Base-by-base conservation (phyloP, 23 red algal species). In the Gracilaria domingensis region DNA sequence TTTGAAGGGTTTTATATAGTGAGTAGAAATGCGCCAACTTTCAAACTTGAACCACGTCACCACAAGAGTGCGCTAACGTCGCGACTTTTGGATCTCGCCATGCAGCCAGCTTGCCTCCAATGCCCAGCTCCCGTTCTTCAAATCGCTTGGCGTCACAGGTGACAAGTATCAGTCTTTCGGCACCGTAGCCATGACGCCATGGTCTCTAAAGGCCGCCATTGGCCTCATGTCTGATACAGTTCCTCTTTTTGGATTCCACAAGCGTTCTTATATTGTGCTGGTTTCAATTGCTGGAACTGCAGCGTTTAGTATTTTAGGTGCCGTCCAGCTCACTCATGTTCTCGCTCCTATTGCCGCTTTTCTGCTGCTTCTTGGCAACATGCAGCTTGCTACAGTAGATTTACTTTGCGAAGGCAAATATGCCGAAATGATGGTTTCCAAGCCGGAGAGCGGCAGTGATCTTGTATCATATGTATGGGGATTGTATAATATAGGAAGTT, bases 401-500 rank as follows among this genome's bases (percentile, higher is more conserved):
- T 64, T 94, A n/a, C 58, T 94, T 13, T 75, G 64, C 28, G 92
- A 94, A 74, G 92, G 92, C 40, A 94, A 86, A 24, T 94, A 94
- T 71, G 92, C 92, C 1, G 83, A 86, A 25, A 87, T 87, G 74
- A 94, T 94, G 92, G 82, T 86, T n/a, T 14, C 49, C 36, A 73
- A 72, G 30, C 92, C 92, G 16, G 92, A 94, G 33, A 94, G 73
- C n/a, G 92, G 92, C 0, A 87, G 82, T 45, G 83, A 88, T 61
- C 71, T 94, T 49, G 92, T 94, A 34, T 70, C 92, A 21, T 87
- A 56, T 82, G 92, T 94, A 2, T 94, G 92, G 92, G 92, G 92
- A 30, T 59, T 94, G 57, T 88, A 88, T 45, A 94, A 82, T 42
- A 74, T 50, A 24, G 92, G 92, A 5, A 65, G 74, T 56, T 94